Base-by-base conservation (phyloP, 805 yeast genomes). In the Lipomyces mesembrius region DNA sequence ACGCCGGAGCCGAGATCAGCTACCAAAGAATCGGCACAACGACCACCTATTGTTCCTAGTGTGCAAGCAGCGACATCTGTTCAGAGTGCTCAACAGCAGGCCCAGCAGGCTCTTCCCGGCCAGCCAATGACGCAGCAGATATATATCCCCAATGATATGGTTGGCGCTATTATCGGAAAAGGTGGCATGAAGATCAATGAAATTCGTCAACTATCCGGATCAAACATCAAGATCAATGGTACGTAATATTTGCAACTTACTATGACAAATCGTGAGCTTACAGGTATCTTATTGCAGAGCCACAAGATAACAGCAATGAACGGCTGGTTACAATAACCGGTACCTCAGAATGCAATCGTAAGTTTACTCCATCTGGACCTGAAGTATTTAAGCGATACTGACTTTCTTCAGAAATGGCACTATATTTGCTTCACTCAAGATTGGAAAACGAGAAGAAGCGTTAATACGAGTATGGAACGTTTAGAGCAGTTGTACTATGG, bases 91-190 rank as follows among this genome's bases (percentile, higher is more conserved):
- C 66, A 60, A 34, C 71, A 67, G 51, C 69, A 56, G 54, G 71
- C 67, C 4, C 67, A 63, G 39, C 67, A 57, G 14, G 64, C 65
- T 5, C 57, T 62, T 1, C 70, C 71, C 1, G 71, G 71, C 7
- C 71, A 67, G 29, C 66, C 72, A 8, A 39, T 84, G 62, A 83
- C 86, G 63, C 91, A 90, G 77, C 93, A 89, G 67, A 82, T 91
- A 2, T 88, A 80, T 71, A 91, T 92, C 56, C 92, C 96, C 29
- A 88, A 88, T 74, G 85, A 85, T 49, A 88, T 84, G 77, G 92
- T 92, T 52, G 97, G 97, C 0, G 85, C 90, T 52, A 88, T 92
- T 34, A 92, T 92, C 67, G 97, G 97, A 0, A 90, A 87, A 77
- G 91, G 92, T 51, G 97, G 97, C 22, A 86, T 89, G 73, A 89